Base-by-base conservation (phyloP, 1,284 basidiomycete species). In the Lignosus rhinocerotis region DNA sequence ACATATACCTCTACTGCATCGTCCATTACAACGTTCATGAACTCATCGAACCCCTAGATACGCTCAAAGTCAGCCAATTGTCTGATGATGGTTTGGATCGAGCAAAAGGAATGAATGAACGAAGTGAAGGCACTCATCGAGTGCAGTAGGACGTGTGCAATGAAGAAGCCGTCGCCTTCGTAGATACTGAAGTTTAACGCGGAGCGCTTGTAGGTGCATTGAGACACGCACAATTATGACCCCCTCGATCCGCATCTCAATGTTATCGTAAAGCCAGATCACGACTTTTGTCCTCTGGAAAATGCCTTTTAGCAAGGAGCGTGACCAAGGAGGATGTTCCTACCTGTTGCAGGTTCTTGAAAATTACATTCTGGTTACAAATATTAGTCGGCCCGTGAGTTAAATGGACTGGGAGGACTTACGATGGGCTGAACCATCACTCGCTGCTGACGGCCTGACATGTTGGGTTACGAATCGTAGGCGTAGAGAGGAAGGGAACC, bases 351-450 rank as follows among this genome's bases (percentile, higher is more conserved):
- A 99, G 81, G 79, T 98, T 95, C 83, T 96, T 95, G 85, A 99
- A 99, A 76, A 99, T 98, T 67, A 98, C 93, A 82, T 98, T 99
- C 94, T 96, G 70, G 49, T 73, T 32, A 21, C 16, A 17, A 8
- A n/a, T 31, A 45, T 56, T 34, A 55, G 39, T 30, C 36, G 56
- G 49, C 72, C 69, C 10, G 34, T 34, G 17, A 31, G 19, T 72
- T 68, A 10, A 32, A 32, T 39, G 6, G 19, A 19, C 31, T 21
- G 54, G 55, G 53, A 31, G 31, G 2, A 81, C 92, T 70, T 76
- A 95, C 94, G 87, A 95, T 95, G 86, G 93, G 93, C 78, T 97
- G 95, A 66, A 97, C 95, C 93, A 98, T 94, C 84, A 97, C 94
- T 75, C 91, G 86, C 71, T 93, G 90, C 72, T 96, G 94, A 71